These are phyloP conservation scores for Euryodendron excelsum DNA, from an alignment of 148 eudicot genomes.

Conservation along the genomic window DNA sequence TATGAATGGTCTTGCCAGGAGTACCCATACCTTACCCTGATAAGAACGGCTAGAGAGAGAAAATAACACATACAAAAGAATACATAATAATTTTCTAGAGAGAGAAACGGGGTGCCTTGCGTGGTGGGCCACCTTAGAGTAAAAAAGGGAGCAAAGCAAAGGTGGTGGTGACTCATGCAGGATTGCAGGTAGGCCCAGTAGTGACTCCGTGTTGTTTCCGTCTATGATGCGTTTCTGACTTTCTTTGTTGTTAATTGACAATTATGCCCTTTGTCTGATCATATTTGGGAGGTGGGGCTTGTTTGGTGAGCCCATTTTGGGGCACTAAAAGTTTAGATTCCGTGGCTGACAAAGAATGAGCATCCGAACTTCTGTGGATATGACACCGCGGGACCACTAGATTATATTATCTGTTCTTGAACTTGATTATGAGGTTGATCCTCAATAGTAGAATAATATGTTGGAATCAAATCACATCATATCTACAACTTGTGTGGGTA, in stretches of 20 bases:
- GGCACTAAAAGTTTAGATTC: neutral
- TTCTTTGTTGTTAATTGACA: neutral
- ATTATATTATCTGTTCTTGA: too few species aligned
- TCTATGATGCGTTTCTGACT: too few species aligned
- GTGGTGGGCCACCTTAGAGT: neutral
- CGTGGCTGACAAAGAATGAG: neutral
- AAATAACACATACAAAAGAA: neutral
- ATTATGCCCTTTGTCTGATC: neutral
- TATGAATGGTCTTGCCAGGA: conserved; percentile 21
- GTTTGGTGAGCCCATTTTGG: neutral
- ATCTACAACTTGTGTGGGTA: too few species aligned
- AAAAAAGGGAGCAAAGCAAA: neutral
- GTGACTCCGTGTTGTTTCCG: neutral
- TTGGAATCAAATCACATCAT: too few species aligned
- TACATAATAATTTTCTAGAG: neutral
- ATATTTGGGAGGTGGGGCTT: neutral
- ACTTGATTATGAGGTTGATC: too few species aligned
- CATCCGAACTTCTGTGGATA: too few species aligned
- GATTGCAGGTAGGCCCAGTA: too few species aligned
- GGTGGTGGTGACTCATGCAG: neutral
- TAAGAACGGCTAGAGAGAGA: conserved; percentile 29
- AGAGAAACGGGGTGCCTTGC: neutral
- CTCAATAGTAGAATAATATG: too few species aligned
- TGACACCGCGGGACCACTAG: too few species aligned
- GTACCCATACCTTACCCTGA: conserved; percentile 32